These are phyloP conservation scores for Backusella parvicylindrica DNA, from an alignment of 192 early-diverging fungal genomes.

Conservation along the genomic window DNA sequence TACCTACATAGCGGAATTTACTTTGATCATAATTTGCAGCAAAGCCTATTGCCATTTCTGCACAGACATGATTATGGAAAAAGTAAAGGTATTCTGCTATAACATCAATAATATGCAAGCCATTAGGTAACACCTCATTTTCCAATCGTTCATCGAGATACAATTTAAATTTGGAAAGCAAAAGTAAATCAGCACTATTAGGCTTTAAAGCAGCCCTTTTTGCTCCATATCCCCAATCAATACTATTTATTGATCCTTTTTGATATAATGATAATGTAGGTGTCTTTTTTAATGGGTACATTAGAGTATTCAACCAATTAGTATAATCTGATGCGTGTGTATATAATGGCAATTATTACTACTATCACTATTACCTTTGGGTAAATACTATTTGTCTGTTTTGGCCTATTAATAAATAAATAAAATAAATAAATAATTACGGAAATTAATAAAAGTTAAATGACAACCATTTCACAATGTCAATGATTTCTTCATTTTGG, in stretches of 20 bases:
- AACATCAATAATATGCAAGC: constrained; percentile 40
- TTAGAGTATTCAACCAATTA: not conserved
- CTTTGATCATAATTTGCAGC: constrained; percentile 38
- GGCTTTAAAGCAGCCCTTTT: constrained; percentile 34
- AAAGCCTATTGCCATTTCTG: constrained; percentile 35
- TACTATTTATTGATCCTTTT: constrained; percentile 34
- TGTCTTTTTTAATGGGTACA: constrained; percentile 19
- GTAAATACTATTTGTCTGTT: constrained; percentile 24
- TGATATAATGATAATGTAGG: constrained; percentile 39
- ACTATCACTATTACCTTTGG: constrained; percentile 15
- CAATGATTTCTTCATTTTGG: constrained; percentile 38
- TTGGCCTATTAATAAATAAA: constrained; percentile 22
- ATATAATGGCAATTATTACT: no score
- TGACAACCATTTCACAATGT: constrained; percentile 40
- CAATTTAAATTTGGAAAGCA: constrained; percentile 48
- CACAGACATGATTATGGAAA: constrained; percentile 35
- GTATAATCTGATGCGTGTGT: not conserved
- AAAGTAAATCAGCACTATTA: constrained; percentile 33
- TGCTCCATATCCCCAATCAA: constrained; percentile 43
- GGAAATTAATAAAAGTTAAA: not conserved
- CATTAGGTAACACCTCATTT: constrained; percentile 36
- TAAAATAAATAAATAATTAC: constrained; percentile 36
- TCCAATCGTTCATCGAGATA: constrained; percentile 44
- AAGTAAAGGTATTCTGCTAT: constrained; percentile 51
- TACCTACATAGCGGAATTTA: constrained; percentile 36